phyloP scores from a whole-genome alignment of 805 yeast genomes.

The Sungouiozyma ichnusensis region DNA sequence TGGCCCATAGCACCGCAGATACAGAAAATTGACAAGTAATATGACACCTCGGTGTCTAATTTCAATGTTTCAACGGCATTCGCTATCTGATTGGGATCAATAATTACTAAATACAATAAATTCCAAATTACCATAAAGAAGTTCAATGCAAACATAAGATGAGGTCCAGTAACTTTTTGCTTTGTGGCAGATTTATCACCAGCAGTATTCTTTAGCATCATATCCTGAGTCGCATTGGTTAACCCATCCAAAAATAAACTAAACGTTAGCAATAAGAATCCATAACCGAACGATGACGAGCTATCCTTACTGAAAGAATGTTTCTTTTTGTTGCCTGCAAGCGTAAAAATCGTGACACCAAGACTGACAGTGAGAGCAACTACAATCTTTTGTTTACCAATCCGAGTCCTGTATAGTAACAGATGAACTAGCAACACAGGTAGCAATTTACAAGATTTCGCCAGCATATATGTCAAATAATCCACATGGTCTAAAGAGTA shows the following conservation, averaged over 20 bases:
- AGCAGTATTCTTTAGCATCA: constrained; percentile 42
- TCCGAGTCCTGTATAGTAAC: constrained; percentile 54
- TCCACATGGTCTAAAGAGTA: constrained; percentile 73
- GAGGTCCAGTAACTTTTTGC: constrained; percentile 70
- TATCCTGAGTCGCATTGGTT: constrained; percentile 90
- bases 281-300: constrained; percentile 30
- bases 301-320: constrained; percentile 13
- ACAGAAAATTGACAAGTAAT: constrained; percentile 57
- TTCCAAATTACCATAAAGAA: constrained; percentile 37
- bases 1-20: constrained; percentile 86
- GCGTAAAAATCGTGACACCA: constrained; percentile 76
- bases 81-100: constrained; percentile 17
- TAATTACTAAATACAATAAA: constrained; percentile 32
- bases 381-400: constrained; percentile 64
- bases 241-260: constrained; percentile 82
- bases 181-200: constrained; percentile 5
- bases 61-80: constrained; percentile 32
- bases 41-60: constrained; percentile 39
- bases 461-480: constrained; percentile 71
- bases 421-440: constrained; percentile 89
- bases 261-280: constrained; percentile 45
- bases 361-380: constrained; percentile 71
- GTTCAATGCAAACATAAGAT: constrained; percentile 69
- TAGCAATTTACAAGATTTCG: constrained; percentile 85
- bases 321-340: constrained; percentile 28